Base-by-base conservation (phyloP, 1,139 yeast species). In the Petasospora fabianii region DNA sequence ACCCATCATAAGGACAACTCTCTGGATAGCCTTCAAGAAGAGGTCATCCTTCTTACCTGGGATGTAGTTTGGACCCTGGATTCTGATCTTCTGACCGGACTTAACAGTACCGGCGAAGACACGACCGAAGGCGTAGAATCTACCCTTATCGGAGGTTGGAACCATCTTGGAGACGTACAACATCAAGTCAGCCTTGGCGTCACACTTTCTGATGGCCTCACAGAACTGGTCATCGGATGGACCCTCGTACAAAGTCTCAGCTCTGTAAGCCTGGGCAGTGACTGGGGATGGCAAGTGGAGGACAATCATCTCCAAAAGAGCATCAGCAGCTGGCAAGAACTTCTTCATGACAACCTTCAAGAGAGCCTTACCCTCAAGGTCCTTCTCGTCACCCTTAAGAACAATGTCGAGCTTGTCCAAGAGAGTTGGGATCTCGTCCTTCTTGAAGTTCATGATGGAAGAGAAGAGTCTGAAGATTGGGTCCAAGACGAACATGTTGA, bases 71-170 rank as follows among this genome's bases (percentile, higher is more conserved):
- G 97, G 98, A 77, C 98, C 98, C 80, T 92, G 98, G 68, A 92
- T 92, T 80, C 98, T 86, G 67, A 92, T 96, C 86, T 92, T 92
- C 81, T 84, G 90, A 75, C 98, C 98, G 64, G 97, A 86, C 71
- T 75, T 85, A 65, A 92, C 97, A 65, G 97, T 92, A 88, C 98
- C 98, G 62, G 97, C 85, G 79, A 92, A 92, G 71, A 92, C 97
- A 82, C 98, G 94, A 74, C 98, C 98, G 78, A 92, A 92, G 68
- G 98, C 98, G 84, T 88, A 92, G 96, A 92, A 92, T 80, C 98
- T 90, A 83, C 98, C 98, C 82, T 90, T 92, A 75, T 92, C 98
- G 62, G 97, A 90, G 68, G 98, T 92, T 73, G 98, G 98, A 62
- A 92, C 97, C 98, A 92, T 92, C 96, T 92, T 92, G 75, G 98